A percentile compares a stretch with the other conserved stretches of the same genome.
These are phyloP conservation scores for Malassezia caprae DNA, from an alignment of 1,284 basidiomycete genomes.

Conservation along the genomic window DNA sequence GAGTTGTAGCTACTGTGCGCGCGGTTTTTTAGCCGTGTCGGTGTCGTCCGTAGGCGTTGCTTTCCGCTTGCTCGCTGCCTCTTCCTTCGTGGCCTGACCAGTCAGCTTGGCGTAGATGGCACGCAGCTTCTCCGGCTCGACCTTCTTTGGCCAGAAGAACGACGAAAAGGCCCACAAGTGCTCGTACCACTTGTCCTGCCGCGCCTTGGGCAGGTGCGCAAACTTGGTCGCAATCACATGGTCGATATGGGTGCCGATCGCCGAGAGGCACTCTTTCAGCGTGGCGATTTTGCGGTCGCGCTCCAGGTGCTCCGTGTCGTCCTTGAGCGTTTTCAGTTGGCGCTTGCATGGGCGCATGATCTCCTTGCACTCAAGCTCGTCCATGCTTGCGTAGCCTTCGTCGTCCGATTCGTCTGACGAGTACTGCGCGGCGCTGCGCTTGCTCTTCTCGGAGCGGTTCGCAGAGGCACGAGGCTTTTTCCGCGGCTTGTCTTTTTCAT, in stretches of 20 bases:
- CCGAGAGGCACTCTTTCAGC: conserved; percentile 85
- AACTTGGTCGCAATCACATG: conserved; percentile 64
- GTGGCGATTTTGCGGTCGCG: conserved; percentile 90
- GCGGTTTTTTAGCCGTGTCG: neutral
- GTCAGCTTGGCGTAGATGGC: conserved; percentile 38
- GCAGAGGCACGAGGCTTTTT: conserved; percentile 21
- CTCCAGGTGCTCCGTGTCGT: conserved; percentile 77
- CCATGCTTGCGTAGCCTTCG: conserved; percentile 62
- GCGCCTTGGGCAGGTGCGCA: conserved; percentile 60
- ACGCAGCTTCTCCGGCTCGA: conserved; percentile 34
- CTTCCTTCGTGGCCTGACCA: conserved; percentile 10
- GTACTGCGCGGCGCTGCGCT: conserved; percentile 18
- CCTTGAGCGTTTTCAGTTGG: conserved; percentile 86
- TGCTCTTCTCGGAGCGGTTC: conserved; percentile 16
- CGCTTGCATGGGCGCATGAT: conserved; percentile 91
- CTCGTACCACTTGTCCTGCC: conserved; percentile 73
- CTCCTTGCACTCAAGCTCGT: conserved; percentile 87
- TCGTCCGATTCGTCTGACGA: conserved; percentile 28
- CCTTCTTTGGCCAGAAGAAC: conserved; percentile 90
- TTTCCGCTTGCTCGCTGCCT: neutral
- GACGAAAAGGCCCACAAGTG: conserved; percentile 80
- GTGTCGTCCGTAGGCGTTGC: neutral
- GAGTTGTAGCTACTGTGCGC: neutral
- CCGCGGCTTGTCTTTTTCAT: neutral
- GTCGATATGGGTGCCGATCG: conserved; percentile 87